These are phyloP conservation scores for Begonia masoniana DNA, from an alignment of 306 rosid genomes.

Conservation along the genomic window DNA sequence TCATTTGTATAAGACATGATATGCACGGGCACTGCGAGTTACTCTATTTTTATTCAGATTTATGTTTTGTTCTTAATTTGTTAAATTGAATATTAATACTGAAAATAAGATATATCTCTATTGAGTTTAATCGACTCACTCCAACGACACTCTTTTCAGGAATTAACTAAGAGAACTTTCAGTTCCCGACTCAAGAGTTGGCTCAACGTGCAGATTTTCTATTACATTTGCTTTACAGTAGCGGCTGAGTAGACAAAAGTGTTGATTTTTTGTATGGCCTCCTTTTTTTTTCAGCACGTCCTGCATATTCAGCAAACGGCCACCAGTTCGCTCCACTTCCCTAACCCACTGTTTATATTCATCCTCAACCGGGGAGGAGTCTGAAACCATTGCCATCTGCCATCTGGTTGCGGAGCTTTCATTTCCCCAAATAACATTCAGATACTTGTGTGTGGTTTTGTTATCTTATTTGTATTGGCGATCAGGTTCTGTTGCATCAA, in stretches of 20 bases:
- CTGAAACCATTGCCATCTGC: conserved; percentile 98
- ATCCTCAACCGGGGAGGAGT: conserved; percentile 62
- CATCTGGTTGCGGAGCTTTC: conserved; percentile 86
- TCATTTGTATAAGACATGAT: too few species aligned
- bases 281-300: conserved; percentile 50
- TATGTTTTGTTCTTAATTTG: too few species aligned
- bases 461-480: conserved; percentile 67
- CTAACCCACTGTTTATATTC: conserved; percentile 83
- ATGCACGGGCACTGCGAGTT: too few species aligned
- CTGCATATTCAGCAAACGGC: conserved; percentile 55
- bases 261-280: conserved; percentile 54
- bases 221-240: conserved; percentile 87
- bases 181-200: too few species aligned
- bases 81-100: too few species aligned
- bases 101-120: too few species aligned
- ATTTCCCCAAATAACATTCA: conserved; percentile 87
- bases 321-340: conserved; percentile 76
- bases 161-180: too few species aligned
- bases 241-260: conserved; percentile 80
- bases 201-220: too few species aligned
- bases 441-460: conserved; percentile 65
- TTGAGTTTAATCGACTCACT: too few species aligned
- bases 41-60: too few species aligned
- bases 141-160: too few species aligned
- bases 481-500: conserved; percentile 71